Conservation (phyloP, 129 eudicot genomes). For the Logfia minima region DNA sequence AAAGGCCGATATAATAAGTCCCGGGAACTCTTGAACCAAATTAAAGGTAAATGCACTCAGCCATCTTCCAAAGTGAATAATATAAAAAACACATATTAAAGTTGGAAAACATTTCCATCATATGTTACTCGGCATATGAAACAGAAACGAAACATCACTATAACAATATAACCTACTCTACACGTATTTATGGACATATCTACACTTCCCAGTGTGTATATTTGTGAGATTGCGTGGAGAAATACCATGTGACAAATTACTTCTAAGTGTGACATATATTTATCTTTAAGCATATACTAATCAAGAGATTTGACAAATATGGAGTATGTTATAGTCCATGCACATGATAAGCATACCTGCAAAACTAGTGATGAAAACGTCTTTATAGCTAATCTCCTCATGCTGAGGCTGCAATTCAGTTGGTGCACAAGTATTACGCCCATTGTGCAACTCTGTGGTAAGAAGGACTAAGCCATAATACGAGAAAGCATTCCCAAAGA, state of each 20-base stretch:
- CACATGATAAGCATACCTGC: slow-evolving; percentile 52
- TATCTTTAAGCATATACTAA: not conserved
- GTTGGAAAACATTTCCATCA: slow-evolving; percentile 12
- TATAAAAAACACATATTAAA: slow-evolving; percentile 13
- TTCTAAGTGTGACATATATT: not conserved
- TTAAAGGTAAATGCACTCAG: slow-evolving; percentile 39
- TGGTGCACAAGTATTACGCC: slow-evolving; percentile 38
- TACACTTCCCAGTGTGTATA: not conserved
- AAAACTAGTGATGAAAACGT: slow-evolving; percentile 73
- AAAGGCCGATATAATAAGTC: slow-evolving; percentile 62
- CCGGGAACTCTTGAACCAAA: slow-evolving; percentile 69
- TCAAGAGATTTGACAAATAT: not conserved
- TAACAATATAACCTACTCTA: not conserved
- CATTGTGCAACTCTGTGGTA: slow-evolving; percentile 62
- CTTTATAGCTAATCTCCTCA: slow-evolving; percentile 51
- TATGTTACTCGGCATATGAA: slow-evolving; percentile 5
- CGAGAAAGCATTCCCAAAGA: slow-evolving; percentile 66
- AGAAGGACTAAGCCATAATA: slow-evolving; percentile 71
- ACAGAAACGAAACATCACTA: not conserved
- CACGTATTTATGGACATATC: not conserved
- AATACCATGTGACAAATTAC: not conserved
- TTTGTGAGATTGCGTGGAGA: not conserved
- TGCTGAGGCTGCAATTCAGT: slow-evolving; percentile 21
- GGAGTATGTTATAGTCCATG: not conserved
- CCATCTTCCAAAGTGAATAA: slow-evolving; percentile 28